Evolutionary conservation across 352 stramenopile genomes (phyloP).

Genomic region (Phytophthora colocasiae): DNA sequence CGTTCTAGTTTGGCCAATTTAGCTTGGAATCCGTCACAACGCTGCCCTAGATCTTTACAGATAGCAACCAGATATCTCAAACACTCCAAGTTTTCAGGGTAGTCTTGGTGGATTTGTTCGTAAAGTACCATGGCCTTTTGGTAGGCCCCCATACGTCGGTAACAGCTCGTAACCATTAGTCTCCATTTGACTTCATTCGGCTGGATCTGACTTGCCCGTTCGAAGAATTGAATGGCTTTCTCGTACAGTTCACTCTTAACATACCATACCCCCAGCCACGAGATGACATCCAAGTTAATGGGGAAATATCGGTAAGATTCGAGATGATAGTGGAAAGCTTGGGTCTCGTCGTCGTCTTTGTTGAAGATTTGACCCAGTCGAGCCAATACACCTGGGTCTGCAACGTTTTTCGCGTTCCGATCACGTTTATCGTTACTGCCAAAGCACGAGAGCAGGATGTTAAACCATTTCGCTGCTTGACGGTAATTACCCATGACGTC

Average conservation of each 20-base stretch:
- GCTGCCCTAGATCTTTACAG: constrained; percentile 94
- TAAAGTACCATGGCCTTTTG: constrained; percentile 94
- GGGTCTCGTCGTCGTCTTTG: constrained; percentile 93
- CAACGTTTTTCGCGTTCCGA: constrained; percentile 69
- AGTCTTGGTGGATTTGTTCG: constrained; percentile 94
- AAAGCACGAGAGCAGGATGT: constrained; percentile 94
- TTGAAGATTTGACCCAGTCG: constrained; percentile 95
- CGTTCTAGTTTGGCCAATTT: constrained; percentile 93
- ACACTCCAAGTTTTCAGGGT: constrained; percentile 95
- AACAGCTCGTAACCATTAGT: constrained; percentile 97
- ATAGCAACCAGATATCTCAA: constrained; percentile 92
- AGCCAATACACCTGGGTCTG: constrained; percentile 81
- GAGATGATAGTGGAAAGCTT: constrained; percentile 96
- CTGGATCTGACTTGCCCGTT: constrained; percentile 94
- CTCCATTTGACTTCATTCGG: constrained; percentile 96
- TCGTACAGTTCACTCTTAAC: constrained; percentile 98
- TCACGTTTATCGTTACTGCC: constrained; percentile 77
- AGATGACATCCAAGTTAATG: constrained; percentile 97
- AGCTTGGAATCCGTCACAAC: constrained; percentile 93
- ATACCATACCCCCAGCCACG: constrained; percentile 97
- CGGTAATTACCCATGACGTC: constrained; percentile 92
- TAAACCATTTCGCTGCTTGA: constrained; percentile 94
- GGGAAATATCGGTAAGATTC: constrained; percentile 96
- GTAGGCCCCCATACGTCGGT: constrained; percentile 94
- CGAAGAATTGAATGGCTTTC: constrained; percentile 97